phyloP scores from a whole-genome alignment of 495 filamentous ascomycete species.

The Daldinia bambusicola region DNA sequence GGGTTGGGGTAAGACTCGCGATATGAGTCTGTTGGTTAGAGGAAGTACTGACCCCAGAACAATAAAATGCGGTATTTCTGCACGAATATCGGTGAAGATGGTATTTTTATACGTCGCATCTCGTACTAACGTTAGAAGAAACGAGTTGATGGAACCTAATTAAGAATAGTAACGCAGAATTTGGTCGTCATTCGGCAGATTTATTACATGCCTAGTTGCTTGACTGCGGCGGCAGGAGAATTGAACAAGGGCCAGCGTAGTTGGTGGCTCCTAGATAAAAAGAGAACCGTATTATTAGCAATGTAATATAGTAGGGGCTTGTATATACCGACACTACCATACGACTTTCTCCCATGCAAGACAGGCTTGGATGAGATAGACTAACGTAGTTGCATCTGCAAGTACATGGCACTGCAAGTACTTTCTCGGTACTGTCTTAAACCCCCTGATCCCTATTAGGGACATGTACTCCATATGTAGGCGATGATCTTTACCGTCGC shows the following conservation, averaged over 20 bases:
- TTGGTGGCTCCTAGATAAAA: constrained; percentile 24
- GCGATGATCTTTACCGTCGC: constrained; percentile 12
- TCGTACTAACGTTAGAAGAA: background rate
- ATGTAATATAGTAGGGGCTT: constrained; percentile 16
- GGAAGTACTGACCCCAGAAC: background rate
- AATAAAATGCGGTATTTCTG: constrained; percentile 2
- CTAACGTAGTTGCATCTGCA: constrained; percentile 39
- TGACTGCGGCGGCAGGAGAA: constrained; percentile 13
- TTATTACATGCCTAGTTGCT: constrained; percentile 15
- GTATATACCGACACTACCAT: constrained; percentile 21
- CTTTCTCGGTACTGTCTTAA: constrained; percentile 25
- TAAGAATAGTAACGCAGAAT: constrained; percentile 11
- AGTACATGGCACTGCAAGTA: constrained; percentile 26
- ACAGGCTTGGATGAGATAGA: constrained; percentile 12
- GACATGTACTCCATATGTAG: constrained; percentile 24
- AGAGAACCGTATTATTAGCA: constrained; percentile 18
- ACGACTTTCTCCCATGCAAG: constrained; percentile 35
- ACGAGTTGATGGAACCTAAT: constrained; percentile 6
- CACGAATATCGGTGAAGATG: background rate
- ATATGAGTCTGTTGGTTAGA: constrained; percentile 9
- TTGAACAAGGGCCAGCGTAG: constrained; percentile 17
- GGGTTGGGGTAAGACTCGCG: constrained; percentile 2
- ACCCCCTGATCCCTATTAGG: constrained; percentile 15
- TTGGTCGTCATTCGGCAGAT: constrained; percentile 18
- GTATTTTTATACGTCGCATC: constrained; percentile 3